Base-by-base conservation (phyloP, 1,139 yeast genomes). In the Magnusiomyces sp. region DNA sequence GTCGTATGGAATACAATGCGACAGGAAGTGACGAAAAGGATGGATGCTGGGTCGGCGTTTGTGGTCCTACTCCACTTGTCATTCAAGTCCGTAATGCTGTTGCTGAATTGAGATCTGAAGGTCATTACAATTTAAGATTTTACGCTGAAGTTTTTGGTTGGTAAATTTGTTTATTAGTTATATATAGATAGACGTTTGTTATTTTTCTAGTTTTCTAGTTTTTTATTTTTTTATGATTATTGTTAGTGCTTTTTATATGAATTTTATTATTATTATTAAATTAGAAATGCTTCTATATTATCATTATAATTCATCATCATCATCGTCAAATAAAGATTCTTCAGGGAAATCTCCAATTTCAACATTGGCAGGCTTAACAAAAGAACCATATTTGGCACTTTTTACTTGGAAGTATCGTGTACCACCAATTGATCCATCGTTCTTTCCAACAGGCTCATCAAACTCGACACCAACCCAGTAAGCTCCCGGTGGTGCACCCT, bases 381-480 rank as follows among this genome's bases (percentile, higher is more conserved):
- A 69, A 1, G 71, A 62, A 3, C 97, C 97, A 62, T 76, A 75
- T 14, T 55, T 65, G 1, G 69, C 68, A 5, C 16, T 34, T 13
- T 59, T 58, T 40, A 87, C 75, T 1, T 71, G 66, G 58, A 90
- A 90, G 63, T 89, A 87, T 45, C 71, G 58, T 0, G 68, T 66
- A 0, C 87, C 94, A 31, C 79, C 71, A 0, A 89, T 78, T 1
- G 81, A 68, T 0, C 97, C 97, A 59, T 89, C 78, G 59, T 90
- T 88, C 64, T 82, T 85, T 1, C 97, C 97, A 0, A 61, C 61
- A 0, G 83, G 77, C 13, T 69, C 68, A 32, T 76, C 79, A 37
- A 88, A 71, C 58, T 83, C 88, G 2, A 90, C 72, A 0, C 97
- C 97, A 11, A 81, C 71, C 97, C 97, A 90, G 10, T 50, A 37